Evolutionary conservation across 495 filamentous ascomycete species (phyloP).

Genomic region (Tuber brumale): DNA sequence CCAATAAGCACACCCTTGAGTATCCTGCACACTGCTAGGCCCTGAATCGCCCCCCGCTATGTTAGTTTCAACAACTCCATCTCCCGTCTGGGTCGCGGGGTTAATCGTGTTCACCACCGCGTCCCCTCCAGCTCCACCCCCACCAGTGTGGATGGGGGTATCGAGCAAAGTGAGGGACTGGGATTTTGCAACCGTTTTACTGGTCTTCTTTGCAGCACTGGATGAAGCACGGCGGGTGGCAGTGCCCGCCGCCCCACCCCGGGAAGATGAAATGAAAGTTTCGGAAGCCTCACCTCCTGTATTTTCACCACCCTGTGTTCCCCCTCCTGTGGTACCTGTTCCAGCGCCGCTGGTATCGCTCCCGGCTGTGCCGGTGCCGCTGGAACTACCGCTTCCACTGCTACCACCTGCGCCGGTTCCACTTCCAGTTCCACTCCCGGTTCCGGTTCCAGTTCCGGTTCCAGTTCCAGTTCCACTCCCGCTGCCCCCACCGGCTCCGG

Average conservation of each 20-base stretch:
- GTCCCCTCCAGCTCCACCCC: neutral
- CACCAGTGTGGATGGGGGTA: neutral
- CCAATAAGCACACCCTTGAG: slow-evolving; percentile 39
- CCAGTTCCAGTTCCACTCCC: slow-evolving; percentile 4
- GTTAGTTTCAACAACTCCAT: slow-evolving; percentile 28
- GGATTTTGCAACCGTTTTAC: slow-evolving; percentile 2
- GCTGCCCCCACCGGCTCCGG: neutral
- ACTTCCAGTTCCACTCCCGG: no score
- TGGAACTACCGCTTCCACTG: slow-evolving; percentile 3
- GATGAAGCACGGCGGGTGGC: slow-evolving; percentile 3
- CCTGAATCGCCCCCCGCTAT: slow-evolving; percentile 16
- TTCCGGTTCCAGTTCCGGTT: neutral
- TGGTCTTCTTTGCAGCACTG: neutral
- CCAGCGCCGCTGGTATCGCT: slow-evolving; percentile 10
- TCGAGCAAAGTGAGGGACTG: neutral
- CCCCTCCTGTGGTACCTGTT: slow-evolving; percentile 10
- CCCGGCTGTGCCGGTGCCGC: slow-evolving; percentile 14
- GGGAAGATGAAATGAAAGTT: slow-evolving; percentile 19
- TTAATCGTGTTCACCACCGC: slow-evolving; percentile 10
- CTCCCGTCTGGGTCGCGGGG: slow-evolving; percentile 17
- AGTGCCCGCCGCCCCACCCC: slow-evolving; percentile 10
- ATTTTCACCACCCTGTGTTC: neutral
- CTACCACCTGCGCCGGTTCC: slow-evolving; percentile 1
- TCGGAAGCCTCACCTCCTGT: slow-evolving; percentile 25
- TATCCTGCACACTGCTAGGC: slow-evolving; percentile 16